Percentiles rank a stretch among this genome's conserved stretches.
Evolutionary conservation across 2,329 filamentous ascomycete species (phyloP).

Genomic region (Fonsecaea multimorphosa): DNA sequence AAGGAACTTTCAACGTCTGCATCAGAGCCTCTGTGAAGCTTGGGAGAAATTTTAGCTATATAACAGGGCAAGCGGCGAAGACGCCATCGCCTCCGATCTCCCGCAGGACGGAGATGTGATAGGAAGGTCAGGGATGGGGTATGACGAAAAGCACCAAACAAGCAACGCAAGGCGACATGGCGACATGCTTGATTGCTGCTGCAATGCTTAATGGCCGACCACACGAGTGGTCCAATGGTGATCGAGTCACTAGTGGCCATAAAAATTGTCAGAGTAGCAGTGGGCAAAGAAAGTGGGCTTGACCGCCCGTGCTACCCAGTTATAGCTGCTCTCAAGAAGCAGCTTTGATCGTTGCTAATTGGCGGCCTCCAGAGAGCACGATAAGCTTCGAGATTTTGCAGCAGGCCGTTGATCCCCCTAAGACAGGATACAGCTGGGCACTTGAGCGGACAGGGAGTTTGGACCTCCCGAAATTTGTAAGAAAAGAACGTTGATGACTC

Average conservation of each 20-base stretch:
- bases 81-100: slow-evolving; percentile 2
- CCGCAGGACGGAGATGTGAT: slow-evolving; percentile 5
- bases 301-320: background rate
- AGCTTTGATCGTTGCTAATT: background rate
- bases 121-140: background rate
- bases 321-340: background rate
- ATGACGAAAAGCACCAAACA: slow-evolving; percentile 19
- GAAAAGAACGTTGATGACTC: too few relatives aligned
- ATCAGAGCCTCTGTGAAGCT: background rate
- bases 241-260: slow-evolving; percentile 6
- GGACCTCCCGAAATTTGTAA: too few relatives aligned
- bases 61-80: slow-evolving; percentile 8
- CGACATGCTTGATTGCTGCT: slow-evolving; percentile 18
- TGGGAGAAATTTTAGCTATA: slow-evolving; percentile 5
- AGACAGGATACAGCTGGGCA: background rate
- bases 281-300: slow-evolving; percentile 7
- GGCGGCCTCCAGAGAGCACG: background rate
- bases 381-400: slow-evolving; percentile 11
- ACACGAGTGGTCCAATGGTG: slow-evolving; percentile 9
- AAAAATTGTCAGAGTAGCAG: slow-evolving; percentile 16
- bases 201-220: slow-evolving; percentile 15
- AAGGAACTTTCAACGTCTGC: background rate
- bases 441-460: background rate
- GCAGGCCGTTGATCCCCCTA: background rate
- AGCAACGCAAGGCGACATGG: slow-evolving; percentile 11